Base-by-base conservation (phyloP, 768 basidiomycete species). In the Tephrocybe rancida region DNA sequence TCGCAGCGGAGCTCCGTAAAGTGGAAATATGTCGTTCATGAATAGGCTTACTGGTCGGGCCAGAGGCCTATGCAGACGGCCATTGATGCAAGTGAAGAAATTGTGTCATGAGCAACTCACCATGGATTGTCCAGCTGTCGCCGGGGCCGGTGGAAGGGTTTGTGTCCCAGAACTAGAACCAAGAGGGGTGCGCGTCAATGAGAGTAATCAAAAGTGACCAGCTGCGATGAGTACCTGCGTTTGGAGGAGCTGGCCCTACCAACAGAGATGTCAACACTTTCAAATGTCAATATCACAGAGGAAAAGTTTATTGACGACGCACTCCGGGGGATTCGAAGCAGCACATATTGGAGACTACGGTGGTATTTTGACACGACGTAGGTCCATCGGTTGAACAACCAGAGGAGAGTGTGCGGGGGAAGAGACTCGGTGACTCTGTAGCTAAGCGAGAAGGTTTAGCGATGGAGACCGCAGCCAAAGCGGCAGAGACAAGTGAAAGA, bases 51-150 rank as follows among this genome's bases (percentile, higher is more conserved):
- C 57, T 50, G 14, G 30, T 58, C 57, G 5, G 57, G 57, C 57
- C 57, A 58, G 8, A 58, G 32, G 21, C 57, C 42, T 52, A 30
- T n/a, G n/a, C n/a, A n/a, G n/a, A n/a, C n/a, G n/a, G n/a, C n/a
- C n/a, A n/a, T n/a, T n/a, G 6, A 3, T 38, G 30, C 13, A 32
- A 67, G 77, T 45, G 56, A 84, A 82, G 67, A 60, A 85, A 27
- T 57, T 47, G n/a, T 44, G 58, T 26, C 14, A n/a, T n/a, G 30
- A 16, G 19, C 18, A 6, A 25, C 44, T 19, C 14, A 84, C 88
- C 86, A 50, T 88, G 88, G 54, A 89, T 84, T 1, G 86, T 90
- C 87, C 88, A 90, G 60, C 82, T 85, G 60, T 86, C 58, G 9
- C 64, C 65, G 6, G 88, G 88, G 10, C 88, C 87, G n/a, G 81